Evolutionary conservation across 2,329 filamentous ascomycete species (phyloP).

Genomic region (Fusarium nelsonii): DNA sequence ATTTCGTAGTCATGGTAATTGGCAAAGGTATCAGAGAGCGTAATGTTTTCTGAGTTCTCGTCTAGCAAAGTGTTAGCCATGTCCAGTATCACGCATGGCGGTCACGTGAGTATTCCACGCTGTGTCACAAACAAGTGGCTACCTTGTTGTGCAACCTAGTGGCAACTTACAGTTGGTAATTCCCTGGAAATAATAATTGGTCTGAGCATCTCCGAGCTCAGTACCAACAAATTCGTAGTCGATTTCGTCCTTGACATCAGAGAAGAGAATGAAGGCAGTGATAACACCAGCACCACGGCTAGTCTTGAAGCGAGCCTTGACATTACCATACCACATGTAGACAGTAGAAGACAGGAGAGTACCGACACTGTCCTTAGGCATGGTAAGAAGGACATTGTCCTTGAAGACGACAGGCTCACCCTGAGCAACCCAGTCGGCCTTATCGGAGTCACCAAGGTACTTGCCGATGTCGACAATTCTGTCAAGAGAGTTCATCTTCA

Average conservation of each 20-base stretch:
- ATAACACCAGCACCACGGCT: constrained; percentile 89
- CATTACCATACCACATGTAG: constrained; percentile 98
- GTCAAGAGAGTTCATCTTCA: constrained; percentile 79
- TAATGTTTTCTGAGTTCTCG: constrained; percentile 79
- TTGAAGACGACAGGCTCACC: constrained; percentile 78
- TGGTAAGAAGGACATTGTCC: constrained; percentile 83
- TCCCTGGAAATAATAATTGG: constrained; percentile 98
- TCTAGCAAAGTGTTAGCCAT: constrained; percentile 63
- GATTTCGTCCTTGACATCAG: constrained; percentile 97
- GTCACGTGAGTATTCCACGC: constrained; percentile 25
- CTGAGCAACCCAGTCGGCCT: constrained; percentile 89
- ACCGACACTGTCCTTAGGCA: constrained; percentile 86
- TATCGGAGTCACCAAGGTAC: constrained; percentile 86
- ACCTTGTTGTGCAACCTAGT: constrained; percentile 4
- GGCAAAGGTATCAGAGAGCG: constrained; percentile 75
- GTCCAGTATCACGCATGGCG: neutral
- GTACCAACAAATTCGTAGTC: constrained; percentile 95
- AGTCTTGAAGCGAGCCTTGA: constrained; percentile 87
- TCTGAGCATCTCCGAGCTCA: constrained; percentile 82
- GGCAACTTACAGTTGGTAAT: constrained; percentile 82
- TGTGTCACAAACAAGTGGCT: constrained; percentile 14
- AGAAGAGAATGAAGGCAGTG: constrained; percentile 96
- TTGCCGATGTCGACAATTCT: constrained; percentile 76
- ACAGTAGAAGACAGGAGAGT: constrained; percentile 85
- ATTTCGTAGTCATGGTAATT: constrained; percentile 93